Evolutionary conservation across 352 stramenopile genomes (phyloP).

Genomic region (Phytopythium oedochilum): DNA sequence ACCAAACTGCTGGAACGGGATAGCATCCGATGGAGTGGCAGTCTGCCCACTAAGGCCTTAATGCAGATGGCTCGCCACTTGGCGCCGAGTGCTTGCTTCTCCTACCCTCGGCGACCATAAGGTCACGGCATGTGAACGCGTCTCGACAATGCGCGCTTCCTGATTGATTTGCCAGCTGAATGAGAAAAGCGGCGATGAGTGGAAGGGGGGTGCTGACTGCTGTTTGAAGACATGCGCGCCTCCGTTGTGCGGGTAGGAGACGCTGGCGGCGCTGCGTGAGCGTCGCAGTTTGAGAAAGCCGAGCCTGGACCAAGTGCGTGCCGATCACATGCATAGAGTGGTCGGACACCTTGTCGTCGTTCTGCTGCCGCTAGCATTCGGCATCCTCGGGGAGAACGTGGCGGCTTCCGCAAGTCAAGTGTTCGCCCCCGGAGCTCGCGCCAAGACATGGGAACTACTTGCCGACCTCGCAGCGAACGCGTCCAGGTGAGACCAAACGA

Average conservation of each 20-base stretch:
- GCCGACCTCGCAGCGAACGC: conserved; percentile 1
- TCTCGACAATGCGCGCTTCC: conserved; percentile 1
- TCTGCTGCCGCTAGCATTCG: not conserved
- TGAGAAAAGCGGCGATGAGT: not conserved
- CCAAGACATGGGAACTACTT: not conserved
- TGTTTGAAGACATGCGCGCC: not conserved
- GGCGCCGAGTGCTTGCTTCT: not conserved
- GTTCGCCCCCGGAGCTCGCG: not conserved
- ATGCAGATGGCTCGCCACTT: conserved; percentile 1
- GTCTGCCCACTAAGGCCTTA: no score
- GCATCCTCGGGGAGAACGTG: not conserved
- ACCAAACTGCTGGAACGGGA: no score
- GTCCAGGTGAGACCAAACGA: not conserved
- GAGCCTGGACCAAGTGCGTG: not conserved
- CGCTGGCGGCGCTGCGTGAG: not conserved
- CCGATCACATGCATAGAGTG: not conserved
- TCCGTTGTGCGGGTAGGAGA: not conserved
- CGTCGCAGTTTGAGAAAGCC: not conserved
- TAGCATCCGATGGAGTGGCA: no score
- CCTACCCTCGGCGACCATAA: not conserved
- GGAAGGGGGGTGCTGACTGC: not conserved
- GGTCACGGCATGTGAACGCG: not conserved
- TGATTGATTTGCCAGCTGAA: not conserved
- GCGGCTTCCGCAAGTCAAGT: not conserved
- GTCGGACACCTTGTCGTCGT: not conserved